These are phyloP conservation scores for Xylaria sp. DNA, from an alignment of 2,329 filamentous ascomycete species.

Conservation along the genomic window DNA sequence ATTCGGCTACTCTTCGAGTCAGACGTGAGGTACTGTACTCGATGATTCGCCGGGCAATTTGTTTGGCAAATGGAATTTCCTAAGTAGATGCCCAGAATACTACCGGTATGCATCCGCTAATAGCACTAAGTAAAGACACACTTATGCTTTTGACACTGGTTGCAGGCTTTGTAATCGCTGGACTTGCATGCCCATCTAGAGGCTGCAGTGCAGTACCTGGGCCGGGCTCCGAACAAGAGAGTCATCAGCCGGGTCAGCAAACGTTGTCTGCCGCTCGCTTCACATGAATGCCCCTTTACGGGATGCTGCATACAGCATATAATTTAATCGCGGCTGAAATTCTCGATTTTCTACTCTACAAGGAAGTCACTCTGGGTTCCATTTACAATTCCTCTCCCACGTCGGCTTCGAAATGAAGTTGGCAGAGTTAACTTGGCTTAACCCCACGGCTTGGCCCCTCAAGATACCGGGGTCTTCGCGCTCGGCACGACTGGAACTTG, in stretches of 20 bases:
- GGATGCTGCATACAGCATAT: neutral
- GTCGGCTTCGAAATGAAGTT: neutral
- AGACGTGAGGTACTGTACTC: conserved; percentile 10
- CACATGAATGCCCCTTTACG: too few relatives aligned
- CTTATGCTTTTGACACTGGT: neutral
- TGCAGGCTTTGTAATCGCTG: conserved; percentile 1
- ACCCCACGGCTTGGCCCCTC: conserved; percentile 16
- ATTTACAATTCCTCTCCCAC: neutral
- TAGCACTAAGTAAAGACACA: neutral
- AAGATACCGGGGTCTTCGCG: conserved; percentile 6
- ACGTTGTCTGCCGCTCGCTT: neutral
- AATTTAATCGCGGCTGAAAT: neutral
- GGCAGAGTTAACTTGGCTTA: neutral
- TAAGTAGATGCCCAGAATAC: neutral
- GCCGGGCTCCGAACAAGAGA: conserved; percentile 10
- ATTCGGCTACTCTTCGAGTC: conserved; percentile 23
- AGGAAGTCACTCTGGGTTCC: neutral
- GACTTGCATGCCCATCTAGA: neutral
- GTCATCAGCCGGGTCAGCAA: conserved; percentile 1
- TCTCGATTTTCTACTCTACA: neutral
- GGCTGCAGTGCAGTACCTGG: neutral
- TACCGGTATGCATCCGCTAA: neutral
- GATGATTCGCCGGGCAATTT: conserved; percentile 13
- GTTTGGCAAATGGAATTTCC: conserved; percentile 5
- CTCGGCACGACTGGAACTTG: conserved; percentile 4